Base-by-base conservation (phyloP, 2,329 filamentous ascomycete species). In the Pyricularia pennisetigena region DNA sequence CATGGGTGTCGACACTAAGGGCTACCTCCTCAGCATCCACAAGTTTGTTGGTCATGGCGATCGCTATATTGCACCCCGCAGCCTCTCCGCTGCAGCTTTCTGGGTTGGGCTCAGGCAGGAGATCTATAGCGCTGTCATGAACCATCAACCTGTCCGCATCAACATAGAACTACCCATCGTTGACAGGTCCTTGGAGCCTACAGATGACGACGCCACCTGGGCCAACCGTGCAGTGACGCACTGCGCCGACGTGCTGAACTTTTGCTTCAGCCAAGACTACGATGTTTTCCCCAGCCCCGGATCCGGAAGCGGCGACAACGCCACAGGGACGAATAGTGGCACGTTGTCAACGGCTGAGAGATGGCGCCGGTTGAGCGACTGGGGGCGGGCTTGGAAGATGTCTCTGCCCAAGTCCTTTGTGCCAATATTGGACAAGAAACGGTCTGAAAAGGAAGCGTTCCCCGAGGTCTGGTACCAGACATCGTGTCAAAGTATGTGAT, bases 231-330 rank as follows among this genome's bases (percentile, higher is more conserved):
- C 87, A 20, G 82, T 90, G 0, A 81, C 87, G 3, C 84, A 87
- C 71, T 86, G 86, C 68, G 86, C 86, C n/a, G 85, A 88, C 70
- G 85, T 89, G 0, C 76, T 90, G 20, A 85, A 88, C 70, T 88
- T 83, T 72, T 90, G 87, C 73, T 89, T 88, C 71, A 81, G 82
- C 1, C 77, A 80, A 20, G 74, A 72, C 20, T 24, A 28, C n/a
- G 54, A 74, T 76, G 24, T 28, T 29, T 28, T 26, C 26, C 59
- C 24, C 1, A 62, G 59, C 24, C 59, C 59, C 1, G 59, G 59
- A 16, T 28, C 24, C 12, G 59, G 26, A 10, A 16, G 12, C 7
- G 59, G 24, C 12, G 26, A 62, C 59, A 28, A 26, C 12, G 12
- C 12, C 14, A 16, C 24, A 28, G 59, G 59, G 24, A 2, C 59